Base-by-base conservation (phyloP, 768 basidiomycete genomes). In the Thelephora aurantiotincta region DNA sequence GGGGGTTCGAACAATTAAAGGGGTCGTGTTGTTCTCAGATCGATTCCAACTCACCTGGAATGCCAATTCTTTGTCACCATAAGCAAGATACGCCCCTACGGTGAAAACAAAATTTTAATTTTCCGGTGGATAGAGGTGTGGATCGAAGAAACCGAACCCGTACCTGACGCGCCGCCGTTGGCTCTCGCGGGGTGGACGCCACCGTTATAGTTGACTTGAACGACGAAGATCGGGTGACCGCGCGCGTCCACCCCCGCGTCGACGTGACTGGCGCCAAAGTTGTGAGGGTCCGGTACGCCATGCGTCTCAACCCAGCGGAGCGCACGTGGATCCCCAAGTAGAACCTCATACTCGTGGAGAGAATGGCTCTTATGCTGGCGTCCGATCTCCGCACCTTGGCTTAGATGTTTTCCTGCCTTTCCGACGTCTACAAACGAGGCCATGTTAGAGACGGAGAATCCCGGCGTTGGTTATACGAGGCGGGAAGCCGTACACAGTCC, bases 181-280 rank as follows among this genome's bases (percentile, higher is more conserved):
- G 69, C 69, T 60, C 84, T 85, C n/a, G 81, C 83, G 5, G 81
- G 79, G 57, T 77, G 71, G 33, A 70, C 65, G 7, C 67, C 70
- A 18, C 63, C 66, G 11, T 74, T 63, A 63, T 78, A 58, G 11
- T 67, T 64, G 2, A 78, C 82, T 54, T 75, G 71, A 5, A 73
- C 77, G 48, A 87, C 66, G 59, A 73, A 84, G 14, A 83, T 64
- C 6, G 65, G 68, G 1, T 69, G 65, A n/a, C 80, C 80, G 49
- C 79, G 69, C 12, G 68, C 64, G 57, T 86, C 83, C 23, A 61
- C 66, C 2, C 84, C 84, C 44, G 78, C 84, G 50, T 84, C 80
- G 33, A 87, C 78, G 0, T 80, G 80, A 4, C 51, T 61, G 43
- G 62, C 62, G 43, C 71, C 64, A 30, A 82, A 70, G 34, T 54